phyloP scores from a whole-genome alignment of 225 moss, liverwort and hornwort species.

The Lunularia cruciata region DNA sequence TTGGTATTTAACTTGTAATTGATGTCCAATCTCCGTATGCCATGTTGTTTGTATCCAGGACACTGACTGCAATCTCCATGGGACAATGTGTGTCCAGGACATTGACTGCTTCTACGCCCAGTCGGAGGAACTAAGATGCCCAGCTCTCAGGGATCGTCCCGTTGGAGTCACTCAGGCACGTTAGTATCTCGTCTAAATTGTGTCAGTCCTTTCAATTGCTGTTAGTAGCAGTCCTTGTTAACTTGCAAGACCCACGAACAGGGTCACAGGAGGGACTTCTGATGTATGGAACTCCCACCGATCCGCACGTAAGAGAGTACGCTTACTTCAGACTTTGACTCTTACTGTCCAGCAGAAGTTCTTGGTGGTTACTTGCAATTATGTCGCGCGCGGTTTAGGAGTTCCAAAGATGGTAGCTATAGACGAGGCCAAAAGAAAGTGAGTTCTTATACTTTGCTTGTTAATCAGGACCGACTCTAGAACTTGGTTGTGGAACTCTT shows the following conservation, averaged over 20 bases:
- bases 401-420: slow-evolving; percentile 68
- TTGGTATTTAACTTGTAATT: too few species aligned
- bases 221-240: too few species aligned
- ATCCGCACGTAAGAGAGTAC: too few species aligned
- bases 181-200: neutral
- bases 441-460: neutral
- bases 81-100: slow-evolving; percentile 52
- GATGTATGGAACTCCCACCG: too few species aligned
- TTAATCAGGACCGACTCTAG: neutral
- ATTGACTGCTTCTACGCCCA: slow-evolving; percentile 75
- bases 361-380: slow-evolving; percentile 67
- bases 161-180: slow-evolving; percentile 65
- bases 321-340: too few species aligned
- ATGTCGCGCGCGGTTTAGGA: slow-evolving; percentile 54
- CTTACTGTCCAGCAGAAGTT: slow-evolving; percentile 47
- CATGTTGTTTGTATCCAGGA: too few species aligned
- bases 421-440: slow-evolving; percentile 57
- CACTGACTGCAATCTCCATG: too few species aligned
- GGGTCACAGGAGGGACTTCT: too few species aligned
- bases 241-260: too few species aligned
- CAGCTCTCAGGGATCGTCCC: slow-evolving; percentile 51
- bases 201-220: neutral
- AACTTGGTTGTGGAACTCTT: neutral
- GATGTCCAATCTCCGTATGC: too few species aligned
- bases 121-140: slow-evolving; percentile 57